Conservation (phyloP, 768 basidiomycete species). For the Pleurotus platypus region DNA sequence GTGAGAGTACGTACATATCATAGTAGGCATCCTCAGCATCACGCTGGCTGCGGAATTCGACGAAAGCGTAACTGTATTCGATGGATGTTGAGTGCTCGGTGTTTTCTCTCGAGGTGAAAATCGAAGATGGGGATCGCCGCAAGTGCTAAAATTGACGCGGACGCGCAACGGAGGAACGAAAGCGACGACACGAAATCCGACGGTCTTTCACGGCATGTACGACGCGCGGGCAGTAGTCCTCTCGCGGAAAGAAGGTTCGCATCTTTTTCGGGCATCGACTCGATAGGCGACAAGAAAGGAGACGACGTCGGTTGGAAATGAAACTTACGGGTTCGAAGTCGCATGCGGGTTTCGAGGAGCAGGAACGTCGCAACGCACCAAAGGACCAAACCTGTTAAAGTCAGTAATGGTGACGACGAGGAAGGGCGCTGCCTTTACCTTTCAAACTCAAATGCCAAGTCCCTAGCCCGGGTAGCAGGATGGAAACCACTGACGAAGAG, state of each 20-base stretch:
- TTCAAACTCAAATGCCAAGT: slow-evolving; percentile 86
- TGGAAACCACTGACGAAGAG: slow-evolving; percentile 87
- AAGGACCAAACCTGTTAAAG: slow-evolving; percentile 63
- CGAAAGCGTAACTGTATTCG: slow-evolving; percentile 74
- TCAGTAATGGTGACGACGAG: background rate
- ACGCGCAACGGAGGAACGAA: slow-evolving; percentile 14
- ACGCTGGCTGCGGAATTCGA: slow-evolving; percentile 75
- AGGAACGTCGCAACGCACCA: slow-evolving; percentile 87
- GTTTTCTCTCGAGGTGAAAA: slow-evolving; percentile 24
- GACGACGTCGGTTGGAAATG: slow-evolving; percentile 12
- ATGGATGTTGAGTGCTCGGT: slow-evolving; percentile 55
- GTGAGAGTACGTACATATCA: slow-evolving; percentile 58
- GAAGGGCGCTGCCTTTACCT: slow-evolving; percentile 37
- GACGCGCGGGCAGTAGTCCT: slow-evolving; percentile 2
- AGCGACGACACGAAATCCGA: slow-evolving; percentile 21
- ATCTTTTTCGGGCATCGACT: slow-evolving; percentile 18
- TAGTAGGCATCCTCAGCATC: slow-evolving; percentile 84
- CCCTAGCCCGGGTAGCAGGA: slow-evolving; percentile 76
- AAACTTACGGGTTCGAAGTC: slow-evolving; percentile 79
- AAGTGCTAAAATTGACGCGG: slow-evolving; percentile 13
- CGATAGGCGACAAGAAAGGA: slow-evolving; percentile 17
- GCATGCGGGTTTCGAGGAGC: slow-evolving; percentile 79
- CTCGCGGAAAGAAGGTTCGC: slow-evolving; percentile 16
- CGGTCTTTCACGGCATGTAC: slow-evolving; percentile 5
- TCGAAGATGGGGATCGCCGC: slow-evolving; percentile 29